Conservation (phyloP, 73 alveolate species). For the Paramecium octaurelia region DNA sequence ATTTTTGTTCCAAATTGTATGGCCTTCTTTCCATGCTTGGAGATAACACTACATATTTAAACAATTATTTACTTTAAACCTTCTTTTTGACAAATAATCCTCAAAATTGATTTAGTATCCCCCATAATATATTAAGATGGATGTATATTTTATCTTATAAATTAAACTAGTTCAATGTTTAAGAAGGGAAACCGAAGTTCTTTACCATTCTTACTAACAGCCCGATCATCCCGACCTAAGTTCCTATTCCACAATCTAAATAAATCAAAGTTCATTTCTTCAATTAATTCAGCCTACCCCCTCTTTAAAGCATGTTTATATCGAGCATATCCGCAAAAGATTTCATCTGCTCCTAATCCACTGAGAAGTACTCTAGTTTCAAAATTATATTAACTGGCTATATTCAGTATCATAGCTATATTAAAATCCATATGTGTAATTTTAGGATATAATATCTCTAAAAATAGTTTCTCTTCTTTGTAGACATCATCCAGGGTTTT, state of each 20-base stretch:
- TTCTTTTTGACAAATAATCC: constrained; percentile 61
- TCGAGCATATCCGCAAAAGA: constrained; percentile 94
- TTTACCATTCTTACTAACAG: constrained; percentile 81
- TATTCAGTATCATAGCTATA: constrained; percentile 88
- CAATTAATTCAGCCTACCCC: constrained; percentile 73
- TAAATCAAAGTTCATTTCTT: constrained; percentile 83
- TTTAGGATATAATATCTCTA: constrained; percentile 78
- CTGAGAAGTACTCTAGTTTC: constrained; percentile 59
- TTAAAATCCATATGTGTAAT: constrained; percentile 96
- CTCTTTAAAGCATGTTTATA: constrained; percentile 83
- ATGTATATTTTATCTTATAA: constrained; percentile 49
- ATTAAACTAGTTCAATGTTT: constrained; percentile 73
- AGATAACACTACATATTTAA: background rate
- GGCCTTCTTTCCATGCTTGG: constrained; percentile 56
- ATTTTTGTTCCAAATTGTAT: constrained; percentile 19
- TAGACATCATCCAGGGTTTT: constrained; percentile 65
- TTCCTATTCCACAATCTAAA: constrained; percentile 94
- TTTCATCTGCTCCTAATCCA: constrained; percentile 96
- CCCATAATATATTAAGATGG: constrained; percentile 60
- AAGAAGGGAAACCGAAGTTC: constrained; percentile 93
- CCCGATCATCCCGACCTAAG: constrained; percentile 96
- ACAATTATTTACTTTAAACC: constrained; percentile 56
- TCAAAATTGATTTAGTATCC: constrained; percentile 65
- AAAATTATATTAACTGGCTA: constrained; percentile 70
- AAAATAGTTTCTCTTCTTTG: constrained; percentile 49